phyloP scores from a whole-genome alignment of 2,329 filamentous ascomycete species.

The Cladosporium sp. region DNA sequence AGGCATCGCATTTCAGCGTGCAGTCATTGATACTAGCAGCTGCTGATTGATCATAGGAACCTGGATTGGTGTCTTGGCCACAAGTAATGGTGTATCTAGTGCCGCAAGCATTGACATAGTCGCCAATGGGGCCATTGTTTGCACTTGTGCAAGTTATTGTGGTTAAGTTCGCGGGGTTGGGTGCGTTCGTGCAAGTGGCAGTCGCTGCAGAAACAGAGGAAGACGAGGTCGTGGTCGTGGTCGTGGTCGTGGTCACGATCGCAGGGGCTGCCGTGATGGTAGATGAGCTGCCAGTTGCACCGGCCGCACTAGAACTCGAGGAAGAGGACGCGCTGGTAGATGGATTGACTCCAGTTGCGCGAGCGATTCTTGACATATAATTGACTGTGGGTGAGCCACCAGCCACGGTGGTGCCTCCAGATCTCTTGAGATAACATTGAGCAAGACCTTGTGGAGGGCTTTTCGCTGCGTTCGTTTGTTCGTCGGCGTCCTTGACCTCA shows the following conservation, averaged over 20 bases:
- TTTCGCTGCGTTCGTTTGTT: background rate
- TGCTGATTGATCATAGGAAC: background rate
- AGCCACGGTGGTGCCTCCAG: background rate
- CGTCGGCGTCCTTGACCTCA: background rate
- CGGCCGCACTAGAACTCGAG: background rate
- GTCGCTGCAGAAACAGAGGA: background rate
- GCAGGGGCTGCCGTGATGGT: background rate
- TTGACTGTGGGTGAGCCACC: background rate
- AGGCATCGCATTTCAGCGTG: constrained; percentile 23
- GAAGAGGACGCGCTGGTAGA: background rate
- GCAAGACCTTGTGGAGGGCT: background rate
- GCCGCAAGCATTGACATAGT: constrained; percentile 22
- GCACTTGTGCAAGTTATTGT: background rate
- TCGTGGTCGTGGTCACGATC: background rate
- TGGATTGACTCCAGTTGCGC: background rate
- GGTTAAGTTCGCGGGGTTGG: constrained; percentile 1
- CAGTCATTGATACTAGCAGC: constrained; percentile 21
- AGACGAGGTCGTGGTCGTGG: background rate
- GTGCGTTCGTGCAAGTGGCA: constrained; percentile 12
- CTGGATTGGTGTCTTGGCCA: constrained; percentile 21
- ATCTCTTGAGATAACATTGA: background rate
- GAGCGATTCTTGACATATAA: background rate
- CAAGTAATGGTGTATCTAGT: constrained; percentile 25
- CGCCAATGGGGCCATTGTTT: constrained; percentile 5
- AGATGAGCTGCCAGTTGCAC: background rate